Evolutionary conservation across 108 stramenopile species (phyloP), one percentile per base, ranked within the genome.

Genomic region (Cylindrotheca fusiformis): DNA sequence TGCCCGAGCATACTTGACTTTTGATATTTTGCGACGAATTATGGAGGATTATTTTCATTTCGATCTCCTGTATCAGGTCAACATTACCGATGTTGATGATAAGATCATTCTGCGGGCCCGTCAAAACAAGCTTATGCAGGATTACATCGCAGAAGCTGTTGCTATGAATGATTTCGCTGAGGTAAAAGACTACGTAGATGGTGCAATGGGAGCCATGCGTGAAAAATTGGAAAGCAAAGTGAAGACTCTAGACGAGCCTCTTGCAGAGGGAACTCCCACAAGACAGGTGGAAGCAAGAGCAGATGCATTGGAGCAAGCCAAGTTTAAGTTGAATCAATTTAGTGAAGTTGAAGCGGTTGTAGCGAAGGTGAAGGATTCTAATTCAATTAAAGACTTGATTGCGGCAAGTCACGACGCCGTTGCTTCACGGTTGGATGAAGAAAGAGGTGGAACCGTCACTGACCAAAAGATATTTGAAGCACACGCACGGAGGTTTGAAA

Each of bases 51-150:
- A 96, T 68, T 98, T 98, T 69, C 88, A 91, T 54, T 97, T 96
- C 81, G 72, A 97, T 65, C 91, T 98, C 26, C 50, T 80, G 31
- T 83, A 87, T 73, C 81, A 80, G 45, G 84, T 96, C 44, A 97
- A 96, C 64, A 90, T 92, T 63, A 99, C 98, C 17, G 99, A 99
- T 69, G 95, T 99, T 51, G 99, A 99, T 57, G 99, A 99, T 74
- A 99, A 99, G 72, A 99, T 99, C 68, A 97, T 99, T 67, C 49
- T 77, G 55, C 66, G 98, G 47, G 83, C 95, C 29, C 55, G 80
- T 22, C 87, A 93, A 60, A 79, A 80, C 46, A 80, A 81, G 56
- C 61, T 85, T 50, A 60, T 84, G 55, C 63, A 74, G 24, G 68
- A 69, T 53, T 75, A 80, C 63, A 71, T 70, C 47, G 68, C 57